Evolutionary conservation across 1,139 yeast genomes (phyloP), one percentile per base, ranked within the genome.

Genomic region (Yamadazyma kanchanaburiensis): DNA sequence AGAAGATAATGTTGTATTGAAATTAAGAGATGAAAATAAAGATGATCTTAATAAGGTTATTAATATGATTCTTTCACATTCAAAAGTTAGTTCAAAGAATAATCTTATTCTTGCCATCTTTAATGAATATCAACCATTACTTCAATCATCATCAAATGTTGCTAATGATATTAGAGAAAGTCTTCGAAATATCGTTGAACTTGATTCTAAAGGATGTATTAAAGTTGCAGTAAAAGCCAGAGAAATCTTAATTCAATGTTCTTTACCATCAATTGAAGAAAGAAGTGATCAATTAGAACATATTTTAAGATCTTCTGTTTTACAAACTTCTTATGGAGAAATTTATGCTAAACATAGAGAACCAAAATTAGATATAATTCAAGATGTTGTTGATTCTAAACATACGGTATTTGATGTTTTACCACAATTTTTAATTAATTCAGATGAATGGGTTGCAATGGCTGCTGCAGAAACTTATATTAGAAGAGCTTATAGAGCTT

Each of bases 391-490:
- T 44, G 98, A 91, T 55, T 88, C 97, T 28, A 88, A 86, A 58
- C 94, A 87, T 63, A 87, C 91, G 37, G 97, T 91, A 12, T 91
- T 89, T 56, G 99, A 91, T 56, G 98, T 94, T 22, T 74, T 91
- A 55, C 74, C 94, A 21, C 96, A 87, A 64, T 91, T 94, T 62
- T 77, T 91, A 61, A 77, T 77, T 31, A 85, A 87, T 47, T 51
- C 72, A 14, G 97, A 94, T 51, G 85, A 85, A 31, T 85, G 87
- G 74, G 94, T 91, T 39, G 84, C 94, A 4, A 76, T 91, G 49
- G 97, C 98, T 22, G 97, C 98, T 25, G 87, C 95, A 28, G 97
- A 91, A 61, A 95, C 91, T 35, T 91, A 91, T 59, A 81, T 89
- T 36, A 83, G 98, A 60, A 84, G 98, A 57, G 95, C 97, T 29